Evolutionary conservation across 345 rosid species (phyloP), one percentile per base, ranked within the genome.

Genomic region (Limnanthes douglasii): DNA sequence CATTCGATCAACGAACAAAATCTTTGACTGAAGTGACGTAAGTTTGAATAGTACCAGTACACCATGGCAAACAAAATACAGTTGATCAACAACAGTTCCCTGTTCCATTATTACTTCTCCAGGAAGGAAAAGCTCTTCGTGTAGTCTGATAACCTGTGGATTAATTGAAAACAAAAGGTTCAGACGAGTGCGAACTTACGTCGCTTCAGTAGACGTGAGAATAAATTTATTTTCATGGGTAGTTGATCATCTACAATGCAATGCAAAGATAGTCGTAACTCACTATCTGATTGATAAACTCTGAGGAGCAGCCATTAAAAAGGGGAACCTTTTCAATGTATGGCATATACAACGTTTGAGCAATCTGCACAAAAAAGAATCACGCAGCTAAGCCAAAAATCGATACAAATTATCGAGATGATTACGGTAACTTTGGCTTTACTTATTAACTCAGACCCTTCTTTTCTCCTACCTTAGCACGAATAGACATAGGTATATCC

Each of bases 261-360:
- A n/a, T n/a, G n/a, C n/a, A n/a, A n/a, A n/a, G n/a, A n/a, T n/a
- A n/a, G n/a, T n/a, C n/a, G n/a, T n/a, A 19, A 34, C 86, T 77
- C 72, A 86, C 96, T 30, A 75, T 72, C 35, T 75, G 81, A 67
- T 81, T 81, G 35, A 75, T 64, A 81, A 81, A 86, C 42, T 57
- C 94, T 8, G 38, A 40, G 7, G 96, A 77, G 58, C 94, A 86
- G 0, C 78, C 77, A 18, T 50, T 75, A 43, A 86, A 78, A 54
- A 81, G 77, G 38, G 69, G 41, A 35, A 70, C 76, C 46, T 75
- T 69, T 46, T 57, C 66, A 40, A 86, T 70, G 38, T 55, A 66
- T 9, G 84, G 84, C 61, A 69, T 73, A 42, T 86, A 81, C 45
- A 86, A 55, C 52, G 77, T 81, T 48, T 62, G 75, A 3, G 82